A percentile compares a stretch with the other conserved stretches of the same genome.
These are phyloP conservation scores for Macadamia integrifolia DNA, from an alignment of 164 flowering plant genomes.

Conservation along the genomic window DNA sequence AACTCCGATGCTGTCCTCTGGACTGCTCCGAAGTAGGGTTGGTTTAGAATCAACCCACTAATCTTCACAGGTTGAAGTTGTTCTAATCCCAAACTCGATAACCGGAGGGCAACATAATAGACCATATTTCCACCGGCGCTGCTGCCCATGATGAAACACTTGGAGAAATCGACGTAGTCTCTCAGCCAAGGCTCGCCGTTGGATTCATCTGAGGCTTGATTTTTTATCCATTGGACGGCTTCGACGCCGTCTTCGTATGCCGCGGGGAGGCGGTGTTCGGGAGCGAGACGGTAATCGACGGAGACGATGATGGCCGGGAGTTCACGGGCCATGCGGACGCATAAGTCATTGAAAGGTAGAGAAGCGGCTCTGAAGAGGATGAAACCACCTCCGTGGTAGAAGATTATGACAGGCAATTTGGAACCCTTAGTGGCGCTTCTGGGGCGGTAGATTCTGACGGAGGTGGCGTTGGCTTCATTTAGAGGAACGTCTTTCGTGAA, in stretches of 20 bases:
- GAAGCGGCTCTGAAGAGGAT: background rate
- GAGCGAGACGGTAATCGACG: slow-evolving; percentile 2
- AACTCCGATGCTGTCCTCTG: slow-evolving; percentile 23
- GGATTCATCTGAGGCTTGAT: slow-evolving; percentile 26
- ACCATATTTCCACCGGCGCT: slow-evolving; percentile 64
- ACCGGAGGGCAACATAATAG: slow-evolving; percentile 40
- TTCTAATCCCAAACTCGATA: slow-evolving; percentile 21
- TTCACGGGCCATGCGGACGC: background rate
- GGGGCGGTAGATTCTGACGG: slow-evolving; percentile 48
- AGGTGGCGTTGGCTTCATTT: slow-evolving; percentile 21
- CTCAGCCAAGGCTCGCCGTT: slow-evolving; percentile 42
- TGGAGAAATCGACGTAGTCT: slow-evolving; percentile 39
- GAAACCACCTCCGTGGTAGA: background rate
- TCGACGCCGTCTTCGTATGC: slow-evolving; percentile 17
- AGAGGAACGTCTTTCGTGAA: slow-evolving; percentile 44
- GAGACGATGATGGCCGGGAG: background rate
- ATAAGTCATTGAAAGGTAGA: background rate
- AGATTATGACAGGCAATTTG: background rate
- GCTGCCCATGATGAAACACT: slow-evolving; percentile 51
- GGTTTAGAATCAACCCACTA: slow-evolving; percentile 26
- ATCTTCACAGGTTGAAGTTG: slow-evolving; percentile 29
- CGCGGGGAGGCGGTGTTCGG: slow-evolving; percentile 2
- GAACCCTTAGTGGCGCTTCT: slow-evolving; percentile 20
- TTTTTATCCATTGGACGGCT: slow-evolving; percentile 21
- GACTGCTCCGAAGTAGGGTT: slow-evolving; percentile 31